Percentiles rank a stretch among this genome's conserved stretches.
Conservation (phyloP, 495 filamentous ascomycete genomes). For the Hypoxylon subgilvum region DNA sequence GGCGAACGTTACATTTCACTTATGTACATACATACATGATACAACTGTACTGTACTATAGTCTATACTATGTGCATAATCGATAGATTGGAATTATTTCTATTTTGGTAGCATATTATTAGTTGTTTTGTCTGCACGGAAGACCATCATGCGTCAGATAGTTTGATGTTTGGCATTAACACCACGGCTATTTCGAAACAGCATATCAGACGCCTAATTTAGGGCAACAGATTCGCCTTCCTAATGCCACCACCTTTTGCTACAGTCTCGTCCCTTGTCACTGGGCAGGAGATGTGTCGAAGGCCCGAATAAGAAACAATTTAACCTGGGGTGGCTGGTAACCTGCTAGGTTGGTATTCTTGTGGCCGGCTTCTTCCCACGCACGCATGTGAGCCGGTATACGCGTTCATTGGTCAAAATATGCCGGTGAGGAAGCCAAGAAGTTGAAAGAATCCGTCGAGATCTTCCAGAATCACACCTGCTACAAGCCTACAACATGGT, state of each 20-base stretch:
- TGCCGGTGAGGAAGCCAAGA: constrained; percentile 36
- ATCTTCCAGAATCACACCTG: constrained; percentile 41
- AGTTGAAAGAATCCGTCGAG: constrained; percentile 26
- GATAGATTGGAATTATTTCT: constrained; percentile 18
- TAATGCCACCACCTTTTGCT: constrained; percentile 23
- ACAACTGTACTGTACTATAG: too few relatives aligned
- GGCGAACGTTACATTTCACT: constrained; percentile 11
- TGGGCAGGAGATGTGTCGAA: constrained; percentile 28
- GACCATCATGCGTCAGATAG: constrained; percentile 22
- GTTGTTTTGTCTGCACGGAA: not conserved
- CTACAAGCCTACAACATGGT: too few relatives aligned
- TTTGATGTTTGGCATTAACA: constrained; percentile 27
- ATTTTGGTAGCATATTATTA: constrained; percentile 11
- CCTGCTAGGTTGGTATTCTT: constrained; percentile 4
- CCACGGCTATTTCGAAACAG: constrained; percentile 28
- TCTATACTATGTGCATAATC: too few relatives aligned
- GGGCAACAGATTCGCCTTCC: constrained; percentile 21
- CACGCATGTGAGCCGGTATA: constrained; percentile 25
- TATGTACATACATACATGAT: not conserved
- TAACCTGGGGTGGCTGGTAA: constrained; percentile 25
- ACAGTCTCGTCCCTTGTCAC: constrained; percentile 22
- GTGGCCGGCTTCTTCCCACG: constrained; percentile 25
- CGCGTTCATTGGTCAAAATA: constrained; percentile 33
- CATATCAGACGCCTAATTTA: constrained; percentile 32
- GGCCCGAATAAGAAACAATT: constrained; percentile 37